These are phyloP conservation scores for Talaromyces sp. DNA, from an alignment of 2,329 filamentous ascomycete genomes.

Conservation along the genomic window DNA sequence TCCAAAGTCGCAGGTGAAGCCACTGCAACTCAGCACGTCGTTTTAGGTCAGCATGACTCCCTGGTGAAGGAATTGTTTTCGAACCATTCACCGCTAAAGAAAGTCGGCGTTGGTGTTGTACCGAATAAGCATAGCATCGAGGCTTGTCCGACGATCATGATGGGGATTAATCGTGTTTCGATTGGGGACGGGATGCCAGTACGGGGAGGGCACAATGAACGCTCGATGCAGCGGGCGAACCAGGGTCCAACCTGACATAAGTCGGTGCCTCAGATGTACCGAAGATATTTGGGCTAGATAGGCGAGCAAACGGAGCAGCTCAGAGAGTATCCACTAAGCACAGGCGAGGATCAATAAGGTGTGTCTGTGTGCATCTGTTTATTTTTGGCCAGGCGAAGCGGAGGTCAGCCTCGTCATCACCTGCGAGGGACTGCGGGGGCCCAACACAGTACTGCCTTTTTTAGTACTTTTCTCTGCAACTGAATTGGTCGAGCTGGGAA, in stretches of 20 bases:
- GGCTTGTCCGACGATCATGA: neutral
- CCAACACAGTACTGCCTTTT: neutral
- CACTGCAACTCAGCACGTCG: neutral
- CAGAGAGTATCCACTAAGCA: neutral
- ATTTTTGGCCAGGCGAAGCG: neutral
- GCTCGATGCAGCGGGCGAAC: neutral
- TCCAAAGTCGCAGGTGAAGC: neutral
- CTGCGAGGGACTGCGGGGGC: neutral
- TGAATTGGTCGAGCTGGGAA: neutral
- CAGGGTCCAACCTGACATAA: neutral
- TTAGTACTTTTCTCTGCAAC: neutral
- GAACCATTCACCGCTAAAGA: neutral
- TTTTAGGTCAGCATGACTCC: neutral
- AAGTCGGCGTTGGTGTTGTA: neutral
- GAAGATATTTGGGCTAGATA: too few relatives aligned
- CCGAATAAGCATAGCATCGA: neutral
- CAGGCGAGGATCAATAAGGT: neutral
- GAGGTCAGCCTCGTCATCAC: neutral
- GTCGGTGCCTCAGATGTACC: too few relatives aligned
- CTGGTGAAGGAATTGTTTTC: neutral
- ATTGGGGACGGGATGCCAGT: neutral
- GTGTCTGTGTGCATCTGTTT: neutral
- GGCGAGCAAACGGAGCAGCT: neutral
- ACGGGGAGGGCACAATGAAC: too few relatives aligned
- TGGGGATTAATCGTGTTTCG: neutral